These are phyloP conservation scores for Spirogloea muscicola DNA, from an alignment of 139 green algal species.

Conservation along the genomic window DNA sequence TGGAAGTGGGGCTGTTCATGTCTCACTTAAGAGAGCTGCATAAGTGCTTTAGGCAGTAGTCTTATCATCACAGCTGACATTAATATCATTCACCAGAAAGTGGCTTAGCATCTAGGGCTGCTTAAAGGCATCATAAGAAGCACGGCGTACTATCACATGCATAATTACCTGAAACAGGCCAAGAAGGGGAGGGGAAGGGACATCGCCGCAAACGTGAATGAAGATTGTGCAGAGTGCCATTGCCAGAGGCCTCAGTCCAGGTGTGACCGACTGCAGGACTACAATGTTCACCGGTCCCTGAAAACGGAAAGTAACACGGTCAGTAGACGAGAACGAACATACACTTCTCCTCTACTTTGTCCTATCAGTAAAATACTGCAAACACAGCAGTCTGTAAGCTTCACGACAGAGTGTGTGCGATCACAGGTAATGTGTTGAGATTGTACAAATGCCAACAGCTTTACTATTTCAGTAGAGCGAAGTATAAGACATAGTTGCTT, in stretches of 20 bases:
- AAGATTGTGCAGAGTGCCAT: slow-evolving; percentile 73
- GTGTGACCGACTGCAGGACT: slow-evolving; percentile 81
- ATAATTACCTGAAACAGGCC: slow-evolving; percentile 54
- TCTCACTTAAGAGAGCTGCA: too few species aligned
- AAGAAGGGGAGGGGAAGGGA: slow-evolving; percentile 81
- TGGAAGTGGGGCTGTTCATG: too few species aligned
- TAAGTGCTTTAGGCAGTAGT: too few species aligned
- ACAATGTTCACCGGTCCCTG: slow-evolving; percentile 75
- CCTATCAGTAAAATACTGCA: background rate
- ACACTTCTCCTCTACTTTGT: background rate
- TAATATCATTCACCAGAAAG: too few species aligned
- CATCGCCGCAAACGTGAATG: slow-evolving; percentile 90
- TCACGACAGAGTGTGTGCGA: background rate
- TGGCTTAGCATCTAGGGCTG: too few species aligned
- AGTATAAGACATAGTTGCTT: slow-evolving; percentile 17
- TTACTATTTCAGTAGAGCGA: background rate
- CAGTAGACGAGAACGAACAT: background rate
- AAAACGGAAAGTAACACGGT: background rate
- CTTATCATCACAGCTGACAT: too few species aligned
- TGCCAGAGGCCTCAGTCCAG: slow-evolving; percentile 66
- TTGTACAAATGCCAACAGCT: background rate
- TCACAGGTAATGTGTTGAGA: background rate
- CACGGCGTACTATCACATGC: too few species aligned
- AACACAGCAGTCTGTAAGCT: background rate
- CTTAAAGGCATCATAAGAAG: too few species aligned